A percentile compares a stretch with the other conserved stretches of the same genome.
These are phyloP conservation scores for Dryas alaskensis DNA, from an alignment of 306 rosid species.

Conservation along the genomic window DNA sequence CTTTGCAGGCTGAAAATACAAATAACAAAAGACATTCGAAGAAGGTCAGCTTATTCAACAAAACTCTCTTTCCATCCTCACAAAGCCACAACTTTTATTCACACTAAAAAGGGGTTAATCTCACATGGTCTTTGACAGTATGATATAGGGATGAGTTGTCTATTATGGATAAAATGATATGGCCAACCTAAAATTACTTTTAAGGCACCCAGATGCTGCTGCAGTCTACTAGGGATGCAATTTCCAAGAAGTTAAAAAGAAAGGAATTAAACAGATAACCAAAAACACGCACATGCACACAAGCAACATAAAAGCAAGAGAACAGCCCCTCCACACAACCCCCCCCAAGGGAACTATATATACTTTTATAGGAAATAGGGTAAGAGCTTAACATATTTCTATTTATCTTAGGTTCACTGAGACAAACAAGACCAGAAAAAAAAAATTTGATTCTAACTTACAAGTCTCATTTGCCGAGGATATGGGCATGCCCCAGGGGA, in stretches of 20 bases:
- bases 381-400: neutral
- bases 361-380: too few species aligned
- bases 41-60: constrained; percentile 15
- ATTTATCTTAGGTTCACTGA: constrained; percentile 18
- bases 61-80: constrained; percentile 2
- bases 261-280: too few species aligned
- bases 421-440: constrained; percentile 18
- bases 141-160: too few species aligned
- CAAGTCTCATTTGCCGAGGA: constrained; percentile 76
- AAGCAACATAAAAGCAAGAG: too few species aligned
- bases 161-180: too few species aligned
- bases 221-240: too few species aligned
- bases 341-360: too few species aligned
- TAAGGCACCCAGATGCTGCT: too few species aligned
- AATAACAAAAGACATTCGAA: constrained; percentile 20
- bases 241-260: too few species aligned
- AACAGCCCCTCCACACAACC: too few species aligned
- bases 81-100: neutral
- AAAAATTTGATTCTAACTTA: constrained; percentile 36
- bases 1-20: constrained; percentile 65
- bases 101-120: neutral
- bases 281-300: too few species aligned
- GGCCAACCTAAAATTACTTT: too few species aligned
- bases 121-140: neutral
- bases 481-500: constrained; percentile 78